Evolutionary conservation across 176 grass and related monocot species (phyloP), one percentile per base, ranked within the genome.

Genomic region (Juncus effusus): DNA sequence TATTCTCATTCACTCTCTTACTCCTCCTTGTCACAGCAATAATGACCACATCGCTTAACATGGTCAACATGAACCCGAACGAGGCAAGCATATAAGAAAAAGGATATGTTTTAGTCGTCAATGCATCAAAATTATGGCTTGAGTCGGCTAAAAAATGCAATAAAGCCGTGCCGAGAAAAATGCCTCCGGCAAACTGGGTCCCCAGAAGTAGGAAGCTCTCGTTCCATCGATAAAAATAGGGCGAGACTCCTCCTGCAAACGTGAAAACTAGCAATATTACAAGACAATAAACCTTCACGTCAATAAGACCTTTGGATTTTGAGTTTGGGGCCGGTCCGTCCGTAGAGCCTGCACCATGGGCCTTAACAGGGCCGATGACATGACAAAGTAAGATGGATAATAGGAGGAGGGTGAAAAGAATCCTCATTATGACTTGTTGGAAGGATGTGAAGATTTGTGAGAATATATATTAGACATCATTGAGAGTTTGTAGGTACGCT

Each of bases 191-290:
- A 79, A 95, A 95, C 82, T 95, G 86, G 36, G 83, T 95, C 16
- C 86, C 83, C 12, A 95, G 58, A 1, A 95, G 63, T 3, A 95
- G 64, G 81, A 95, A 90, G 63, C 72, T 74, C 81, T 95, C 86
- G 59, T 82, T 95, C 90, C 86, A 95, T 4, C 90, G 80, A 69
- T 74, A 87, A 60, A 95, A 95, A 81, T 95, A 90, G 36, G 83
- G 90, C 1, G 86, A 95, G 7, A 95, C 66, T 42, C 90, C 90
- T 59, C 63, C 80, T 3, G 56, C 9, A 79, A 90, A 95, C 60
- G 90, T 90, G 86, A 74, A 61, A 9, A 84, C 80, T 2, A 95
- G 72, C 13, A 95, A 80, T 70, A 95, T 95, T 4, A 87, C 60
- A 13, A 95, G 83, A 78, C 90, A 95, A 83, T 84, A 90, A 56